phyloP scores from a whole-genome alignment of 495 filamentous ascomycete genomes.

The Evansstolkia leycettana region DNA sequence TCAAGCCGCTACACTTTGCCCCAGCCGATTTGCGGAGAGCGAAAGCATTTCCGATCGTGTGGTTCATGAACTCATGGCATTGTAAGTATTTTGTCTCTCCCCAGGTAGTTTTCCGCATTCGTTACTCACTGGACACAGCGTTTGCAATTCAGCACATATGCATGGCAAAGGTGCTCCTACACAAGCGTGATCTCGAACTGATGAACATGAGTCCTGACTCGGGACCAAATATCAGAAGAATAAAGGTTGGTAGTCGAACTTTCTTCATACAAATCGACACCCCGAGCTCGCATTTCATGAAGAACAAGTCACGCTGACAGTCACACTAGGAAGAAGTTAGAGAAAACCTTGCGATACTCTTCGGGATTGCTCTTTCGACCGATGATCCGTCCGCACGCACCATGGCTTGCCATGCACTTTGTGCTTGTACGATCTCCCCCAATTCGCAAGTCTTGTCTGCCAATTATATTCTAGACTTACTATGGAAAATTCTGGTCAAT shows the following conservation, averaged over 20 bases:
- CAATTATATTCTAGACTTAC: background rate
- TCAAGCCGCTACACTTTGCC: slow-evolving; percentile 24
- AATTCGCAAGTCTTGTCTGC: background rate
- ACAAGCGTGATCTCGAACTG: slow-evolving; percentile 8
- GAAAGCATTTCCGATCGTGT: slow-evolving; percentile 26
- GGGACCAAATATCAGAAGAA: slow-evolving; percentile 1
- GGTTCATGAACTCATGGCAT: slow-evolving; percentile 25
- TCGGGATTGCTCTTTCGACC: slow-evolving; percentile 26
- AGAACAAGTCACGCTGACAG: slow-evolving; percentile 1
- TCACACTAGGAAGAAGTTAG: slow-evolving; percentile 14
- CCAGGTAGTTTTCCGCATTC: background rate
- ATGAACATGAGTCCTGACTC: background rate
- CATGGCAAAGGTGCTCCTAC: slow-evolving; percentile 25
- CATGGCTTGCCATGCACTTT: slow-evolving; percentile 29
- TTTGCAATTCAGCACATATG: slow-evolving; percentile 28
- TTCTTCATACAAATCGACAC: no score
- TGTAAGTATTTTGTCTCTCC: slow-evolving; percentile 11
- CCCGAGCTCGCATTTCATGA: no score
- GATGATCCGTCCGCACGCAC: slow-evolving; percentile 26
- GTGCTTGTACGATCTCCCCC: slow-evolving; percentile 17
- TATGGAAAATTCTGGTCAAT: background rate
- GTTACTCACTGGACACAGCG: slow-evolving; percentile 10
- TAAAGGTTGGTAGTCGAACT: slow-evolving; percentile 13
- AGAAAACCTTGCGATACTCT: slow-evolving; percentile 22
- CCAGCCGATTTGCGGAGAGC: slow-evolving; percentile 15